Base-by-base conservation (phyloP, 768 basidiomycete genomes). In the Russula sp. region DNA sequence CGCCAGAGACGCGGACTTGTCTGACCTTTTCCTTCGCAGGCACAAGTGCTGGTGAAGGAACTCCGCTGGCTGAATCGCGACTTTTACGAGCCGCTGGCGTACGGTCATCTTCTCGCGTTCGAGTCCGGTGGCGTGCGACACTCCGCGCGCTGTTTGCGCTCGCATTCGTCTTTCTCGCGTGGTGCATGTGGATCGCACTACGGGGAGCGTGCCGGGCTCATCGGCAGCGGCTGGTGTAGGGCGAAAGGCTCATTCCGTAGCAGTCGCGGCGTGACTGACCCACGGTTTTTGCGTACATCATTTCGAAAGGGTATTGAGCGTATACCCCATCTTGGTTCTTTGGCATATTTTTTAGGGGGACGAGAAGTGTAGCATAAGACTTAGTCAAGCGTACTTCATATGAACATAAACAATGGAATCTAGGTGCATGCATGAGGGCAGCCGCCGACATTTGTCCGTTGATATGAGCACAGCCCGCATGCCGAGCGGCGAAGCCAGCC, bases 31-130 rank as follows among this genome's bases (percentile, higher is more conserved):
- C 6, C 10, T 20, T 54, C 8, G n/a, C 57, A 91, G 89, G 89
- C 89, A 5, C 78, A 81, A 65, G 72, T 77, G 10, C 81, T 91
- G n/a, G 83, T 88, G 18, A 71, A 73, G 3, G 85, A 85, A 61
- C 76, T 91, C 51, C 78, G 78, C 58, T 91, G 89, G 89, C 78
- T 90, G 31, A 89, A 90, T 71, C 90, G 86, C 0, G 85, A 88
- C 61, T 85, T 85, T 89, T 85, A 87, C 62, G 84, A 87, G 73
- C 84, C 63, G 89, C 16, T 88, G 86, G 83, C 81, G 87, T 48
- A 73, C 80, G 18, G 87, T 85, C 74, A 84, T 91, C 68, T 91
- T 91, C 77, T 86, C 88, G 1, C 77, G 84, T 8, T 79, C 79
- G 3, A 85, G 85, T 55, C 89, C 80, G 82, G 45, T 88, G 86